Evolutionary conservation across 176 grass and related monocot genomes (phyloP).

Genomic region (Eragrostis curvula): DNA sequence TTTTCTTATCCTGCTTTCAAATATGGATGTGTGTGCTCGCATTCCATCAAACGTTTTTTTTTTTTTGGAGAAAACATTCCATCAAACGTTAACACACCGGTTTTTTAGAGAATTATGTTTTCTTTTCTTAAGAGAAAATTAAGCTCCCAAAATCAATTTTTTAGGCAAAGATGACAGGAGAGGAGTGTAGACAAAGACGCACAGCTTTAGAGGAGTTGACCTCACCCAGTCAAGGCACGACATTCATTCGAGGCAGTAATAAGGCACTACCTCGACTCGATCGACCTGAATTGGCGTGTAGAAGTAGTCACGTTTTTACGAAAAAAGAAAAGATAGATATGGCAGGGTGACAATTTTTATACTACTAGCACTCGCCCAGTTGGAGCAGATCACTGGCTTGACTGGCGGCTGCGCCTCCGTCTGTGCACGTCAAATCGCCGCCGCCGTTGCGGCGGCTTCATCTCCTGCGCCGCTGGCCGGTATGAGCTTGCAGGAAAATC

Average conservation of each 20-base stretch:
- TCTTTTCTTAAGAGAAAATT: too few relatives aligned
- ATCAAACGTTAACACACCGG: too few relatives aligned
- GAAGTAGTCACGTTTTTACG: neutral
- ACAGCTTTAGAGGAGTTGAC: constrained; percentile 38
- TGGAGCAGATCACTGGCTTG: too few relatives aligned
- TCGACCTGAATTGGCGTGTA: neutral
- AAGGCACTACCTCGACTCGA: too few relatives aligned
- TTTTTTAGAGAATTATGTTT: too few relatives aligned
- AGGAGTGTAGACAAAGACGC: neutral
- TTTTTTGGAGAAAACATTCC: too few relatives aligned
- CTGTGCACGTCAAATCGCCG: neutral
- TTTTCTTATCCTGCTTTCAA: too few relatives aligned
- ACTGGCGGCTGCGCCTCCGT: neutral
- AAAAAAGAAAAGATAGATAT: neutral
- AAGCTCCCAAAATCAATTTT: neutral
- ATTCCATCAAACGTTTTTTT: too few relatives aligned
- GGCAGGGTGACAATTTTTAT: too few relatives aligned
- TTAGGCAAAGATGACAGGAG: neutral
- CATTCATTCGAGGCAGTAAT: neutral
- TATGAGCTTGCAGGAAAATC: neutral
- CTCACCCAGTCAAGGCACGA: neutral
- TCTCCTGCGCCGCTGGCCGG: neutral
- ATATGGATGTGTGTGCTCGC: too few relatives aligned
- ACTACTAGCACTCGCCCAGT: too few relatives aligned
- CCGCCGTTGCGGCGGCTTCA: neutral